Conservation (phyloP, 2,329 filamentous ascomycete species). For the Endoconidiophora polonica region DNA sequence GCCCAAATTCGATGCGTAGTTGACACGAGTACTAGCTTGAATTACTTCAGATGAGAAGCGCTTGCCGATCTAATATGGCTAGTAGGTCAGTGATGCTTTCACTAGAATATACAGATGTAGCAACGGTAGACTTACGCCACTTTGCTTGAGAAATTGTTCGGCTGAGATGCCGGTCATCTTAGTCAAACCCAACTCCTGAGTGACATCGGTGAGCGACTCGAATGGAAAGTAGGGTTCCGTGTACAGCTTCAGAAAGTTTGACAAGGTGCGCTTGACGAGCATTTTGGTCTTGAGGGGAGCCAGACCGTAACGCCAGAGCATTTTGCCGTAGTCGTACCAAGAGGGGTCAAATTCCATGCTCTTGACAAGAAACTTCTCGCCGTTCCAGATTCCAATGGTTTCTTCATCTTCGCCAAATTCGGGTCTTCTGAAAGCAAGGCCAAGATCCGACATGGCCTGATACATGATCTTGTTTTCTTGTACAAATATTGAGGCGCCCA, state of each 20-base stretch:
- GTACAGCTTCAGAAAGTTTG: constrained; percentile 65
- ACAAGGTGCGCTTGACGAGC: constrained; percentile 54
- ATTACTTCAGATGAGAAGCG: constrained; percentile 66
- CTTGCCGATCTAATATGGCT: constrained; percentile 33
- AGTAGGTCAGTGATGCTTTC: not conserved
- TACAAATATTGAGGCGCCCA: constrained; percentile 88
- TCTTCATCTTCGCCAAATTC: constrained; percentile 26
- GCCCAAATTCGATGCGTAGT: constrained; percentile 82
- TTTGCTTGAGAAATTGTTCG: constrained; percentile 49
- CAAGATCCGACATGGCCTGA: constrained; percentile 53
- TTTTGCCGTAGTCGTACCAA: constrained; percentile 67
- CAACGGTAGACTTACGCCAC: constrained; percentile 28
- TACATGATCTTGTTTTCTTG: constrained; percentile 67
- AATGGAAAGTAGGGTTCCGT: constrained; percentile 73
- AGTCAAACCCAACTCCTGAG: constrained; percentile 49
- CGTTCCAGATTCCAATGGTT: constrained; percentile 66
- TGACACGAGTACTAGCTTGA: constrained; percentile 80
- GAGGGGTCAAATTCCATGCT: constrained; percentile 24
- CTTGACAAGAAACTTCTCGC: constrained; percentile 36
- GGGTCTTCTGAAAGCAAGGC: constrained; percentile 38
- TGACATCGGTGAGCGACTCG: constrained; percentile 51
- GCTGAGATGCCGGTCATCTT: constrained; percentile 55
- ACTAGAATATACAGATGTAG: not conserved
- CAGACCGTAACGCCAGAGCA: constrained; percentile 73
- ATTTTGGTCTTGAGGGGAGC: constrained; percentile 58